These are phyloP conservation scores for Wakefieldia striispora DNA, from an alignment of 768 basidiomycete species.

Conservation along the genomic window DNA sequence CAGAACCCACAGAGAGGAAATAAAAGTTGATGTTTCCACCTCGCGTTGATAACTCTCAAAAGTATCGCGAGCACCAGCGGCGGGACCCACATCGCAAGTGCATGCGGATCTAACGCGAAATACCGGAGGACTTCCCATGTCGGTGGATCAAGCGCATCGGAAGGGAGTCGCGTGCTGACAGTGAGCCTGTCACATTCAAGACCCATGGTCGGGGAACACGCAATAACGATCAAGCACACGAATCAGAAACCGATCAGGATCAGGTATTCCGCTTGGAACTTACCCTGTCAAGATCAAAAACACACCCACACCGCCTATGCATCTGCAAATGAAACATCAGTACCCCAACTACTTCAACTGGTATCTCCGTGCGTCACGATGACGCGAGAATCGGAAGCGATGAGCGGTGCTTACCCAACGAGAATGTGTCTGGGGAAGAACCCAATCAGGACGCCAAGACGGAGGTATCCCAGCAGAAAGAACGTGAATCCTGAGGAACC, in stretches of 20 bases:
- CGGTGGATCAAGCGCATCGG: slow-evolving; percentile 66
- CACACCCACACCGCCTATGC: slow-evolving; percentile 94
- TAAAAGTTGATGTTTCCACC: slow-evolving; percentile 83
- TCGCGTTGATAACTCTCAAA: slow-evolving; percentile 76
- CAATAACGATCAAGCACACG: background rate
- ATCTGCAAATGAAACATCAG: slow-evolving; percentile 36
- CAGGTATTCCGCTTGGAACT: slow-evolving; percentile 13
- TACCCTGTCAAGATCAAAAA: slow-evolving; percentile 91
- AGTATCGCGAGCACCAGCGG: slow-evolving; percentile 75
- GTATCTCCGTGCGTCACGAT: background rate
- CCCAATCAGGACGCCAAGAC: slow-evolving; percentile 81
- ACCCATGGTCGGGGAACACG: background rate
- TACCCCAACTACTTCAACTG: background rate
- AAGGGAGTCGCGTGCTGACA: slow-evolving; percentile 79
- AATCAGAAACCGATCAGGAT: background rate
- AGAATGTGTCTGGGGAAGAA: slow-evolving; percentile 97
- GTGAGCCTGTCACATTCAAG: slow-evolving; percentile 54
- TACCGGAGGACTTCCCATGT: slow-evolving; percentile 61
- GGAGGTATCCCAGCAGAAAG: slow-evolving; percentile 80
- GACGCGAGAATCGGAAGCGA: slow-evolving; percentile 1
- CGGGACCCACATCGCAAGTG: slow-evolving; percentile 73
- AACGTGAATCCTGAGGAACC: slow-evolving; percentile 52
- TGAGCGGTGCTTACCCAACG: slow-evolving; percentile 63
- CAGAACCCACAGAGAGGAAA: slow-evolving; percentile 76
- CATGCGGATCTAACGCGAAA: slow-evolving; percentile 63